Base-by-base conservation (phyloP, 345 rosid species). In the Sonneratia alba region DNA sequence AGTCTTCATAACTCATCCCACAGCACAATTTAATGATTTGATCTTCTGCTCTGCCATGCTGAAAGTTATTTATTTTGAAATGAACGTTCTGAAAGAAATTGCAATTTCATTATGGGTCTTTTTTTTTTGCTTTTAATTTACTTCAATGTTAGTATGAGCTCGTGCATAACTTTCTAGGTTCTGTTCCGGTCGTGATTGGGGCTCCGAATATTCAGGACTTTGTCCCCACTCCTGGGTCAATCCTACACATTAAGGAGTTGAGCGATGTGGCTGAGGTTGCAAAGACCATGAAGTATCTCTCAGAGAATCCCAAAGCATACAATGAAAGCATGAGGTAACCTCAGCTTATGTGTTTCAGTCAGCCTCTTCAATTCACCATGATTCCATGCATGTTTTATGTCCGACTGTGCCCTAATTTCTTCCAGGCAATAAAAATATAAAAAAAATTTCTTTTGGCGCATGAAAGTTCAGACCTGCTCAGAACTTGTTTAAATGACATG, bases 191-290 rank as follows among this genome's bases (percentile, higher is more conserved):
- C 73, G 97, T 92, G 66, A 85, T 92, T 72, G 99, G 99, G 75
- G 89, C 97, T 72, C 99, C 97, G 43, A 95, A 92, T 74, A 92
- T 90, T 63, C 84, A 83, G 81, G 99, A 95, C 15, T 95, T 86
- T 83, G 86, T 97, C 36, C 99, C 99, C 70, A 67, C 83, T 71
- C 80, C 71, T 10, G 83, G 80, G 63, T 87, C 97, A 43, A 11
- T 87, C 76, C 80, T 95, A 59, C 97, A 90, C 77, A 92, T 95
- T 65, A 88, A 86, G 80, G 73, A 65, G 75, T 61, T 87, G 71
- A 79, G 76, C 65, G 92, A 92, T 83, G 88, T 79, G 36, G 80
- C 81, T 62, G 72, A 84, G 38, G 85, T 95, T 76, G 91, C 96
- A 21, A 80, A 85, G 78, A 86, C 80, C 70, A 90, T 92, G 96